Evolutionary conservation across 805 yeast genomes (phyloP), one percentile per base, ranked within the genome.

Genomic region (Metschnikowia anglica): DNA sequence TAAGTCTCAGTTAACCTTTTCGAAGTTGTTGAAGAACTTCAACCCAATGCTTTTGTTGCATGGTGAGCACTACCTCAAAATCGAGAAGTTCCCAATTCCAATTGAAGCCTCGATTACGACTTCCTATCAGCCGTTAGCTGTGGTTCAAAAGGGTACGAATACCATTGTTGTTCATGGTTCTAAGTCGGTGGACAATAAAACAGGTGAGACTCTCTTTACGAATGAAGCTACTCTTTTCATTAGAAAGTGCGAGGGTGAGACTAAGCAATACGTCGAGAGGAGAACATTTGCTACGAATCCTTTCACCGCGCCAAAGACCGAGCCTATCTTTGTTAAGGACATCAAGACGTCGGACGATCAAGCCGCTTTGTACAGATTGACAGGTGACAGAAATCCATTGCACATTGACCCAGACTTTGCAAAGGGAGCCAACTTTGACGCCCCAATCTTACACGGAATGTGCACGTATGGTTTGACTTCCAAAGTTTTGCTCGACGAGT

Each of bases 331-430:
- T 57, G 80, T 75, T 43, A 62, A 66, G 34, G 77, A 73, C 32
- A 75, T 79, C 55, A 66, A 74, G 51, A 85, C 93, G 2, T 60
- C 74, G 20, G 72, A 65, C 32, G 86, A 89, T 62, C 88, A 82
- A 63, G 97, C 97, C 34, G 88, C 96, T 3, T 66, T 90, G 43
- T 91, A 91, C 72, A 80, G 99, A 63, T 73, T 91, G 48, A 83
- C 91, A 48, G 98, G 97, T 41, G 99, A 91, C 72, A 83, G 82
- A 65, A 91, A 91, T 66, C 99, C 99, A 47, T 76, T 91, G 55
- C 99, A 90, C 70, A 83, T 91, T 61, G 98, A 91, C 68, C 97
- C 98, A 15, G 73, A 63, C 23, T 85, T 90, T 66, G 97, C 98
- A 12, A 79, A 82, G 50, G 86, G 86, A 44, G 97, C 91, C 36